phyloP scores from a whole-genome alignment of 1,139 yeast genomes.

The Casaregolazyma suthepensis region DNA sequence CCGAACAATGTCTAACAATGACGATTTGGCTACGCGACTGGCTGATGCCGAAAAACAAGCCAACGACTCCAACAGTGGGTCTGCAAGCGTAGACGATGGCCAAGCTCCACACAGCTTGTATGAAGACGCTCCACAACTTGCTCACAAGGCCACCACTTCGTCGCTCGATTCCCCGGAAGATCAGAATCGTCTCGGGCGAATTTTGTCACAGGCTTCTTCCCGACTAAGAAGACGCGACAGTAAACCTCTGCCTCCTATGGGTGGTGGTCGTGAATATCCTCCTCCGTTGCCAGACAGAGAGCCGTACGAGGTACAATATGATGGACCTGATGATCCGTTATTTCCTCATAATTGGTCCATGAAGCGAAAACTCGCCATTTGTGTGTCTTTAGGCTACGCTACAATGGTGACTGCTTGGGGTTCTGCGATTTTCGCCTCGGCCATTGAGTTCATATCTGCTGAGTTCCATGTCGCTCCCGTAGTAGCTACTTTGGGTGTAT shows the following conservation, averaged over 20 bases:
- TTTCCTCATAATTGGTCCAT: constrained; percentile 48
- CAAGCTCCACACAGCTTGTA: constrained; percentile 7
- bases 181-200: constrained; percentile 14
- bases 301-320: constrained; percentile 45
- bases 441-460: constrained; percentile 27
- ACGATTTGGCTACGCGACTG: not conserved
- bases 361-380: constrained; percentile 31
- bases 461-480: constrained; percentile 28
- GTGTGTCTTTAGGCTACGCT: constrained; percentile 32
- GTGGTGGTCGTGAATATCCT: constrained; percentile 47
- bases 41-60: not conserved
- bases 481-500: constrained; percentile 47
- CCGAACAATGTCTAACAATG: not conserved
- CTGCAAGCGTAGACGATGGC: not conserved
- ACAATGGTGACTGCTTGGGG: constrained; percentile 41
- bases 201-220: constrained; percentile 14
- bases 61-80: not conserved
- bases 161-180: constrained; percentile 10
- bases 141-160: constrained; percentile 2
- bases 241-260: constrained; percentile 28
- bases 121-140: not conserved
- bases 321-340: constrained; percentile 47
- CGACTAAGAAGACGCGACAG: constrained; percentile 12
- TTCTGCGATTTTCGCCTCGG: constrained; percentile 41
- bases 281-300: constrained; percentile 42